Percentiles rank a stretch among this genome's conserved stretches.
phyloP scores from a whole-genome alignment of 768 basidiomycete genomes.

The Mycena rosella region DNA sequence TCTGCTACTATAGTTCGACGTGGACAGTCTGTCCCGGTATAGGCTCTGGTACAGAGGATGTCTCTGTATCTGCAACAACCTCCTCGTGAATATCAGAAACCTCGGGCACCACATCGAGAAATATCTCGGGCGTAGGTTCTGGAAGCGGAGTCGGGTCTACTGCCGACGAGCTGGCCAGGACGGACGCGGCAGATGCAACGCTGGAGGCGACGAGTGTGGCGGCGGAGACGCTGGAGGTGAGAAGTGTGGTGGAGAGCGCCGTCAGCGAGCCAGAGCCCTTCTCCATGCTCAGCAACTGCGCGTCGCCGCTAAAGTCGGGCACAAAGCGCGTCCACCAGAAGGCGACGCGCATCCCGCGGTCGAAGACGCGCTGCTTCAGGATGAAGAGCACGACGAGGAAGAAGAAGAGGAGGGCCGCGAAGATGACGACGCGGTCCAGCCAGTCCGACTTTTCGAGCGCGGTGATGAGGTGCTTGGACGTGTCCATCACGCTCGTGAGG shows the following conservation, averaged over 20 bases:
- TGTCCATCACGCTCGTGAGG: slow-evolving; percentile 76
- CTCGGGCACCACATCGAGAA: neutral
- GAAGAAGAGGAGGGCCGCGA: slow-evolving; percentile 87
- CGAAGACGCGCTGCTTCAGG: slow-evolving; percentile 87
- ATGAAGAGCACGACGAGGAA: slow-evolving; percentile 87
- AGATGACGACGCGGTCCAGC: slow-evolving; percentile 90
- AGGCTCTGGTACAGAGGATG: slow-evolving; percentile 9
- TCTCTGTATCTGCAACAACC: neutral
- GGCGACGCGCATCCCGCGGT: slow-evolving; percentile 81
- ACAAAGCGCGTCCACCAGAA: slow-evolving; percentile 91
- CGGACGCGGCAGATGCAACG: slow-evolving; percentile 12
- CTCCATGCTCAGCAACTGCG: slow-evolving; percentile 50
- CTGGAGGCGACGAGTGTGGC: slow-evolving; percentile 16
- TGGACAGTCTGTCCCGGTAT: slow-evolving; percentile 15
- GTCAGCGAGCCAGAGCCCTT: slow-evolving; percentile 42
- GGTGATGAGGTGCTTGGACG: slow-evolving; percentile 88
- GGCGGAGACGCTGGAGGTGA: slow-evolving; percentile 22
- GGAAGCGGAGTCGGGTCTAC: neutral
- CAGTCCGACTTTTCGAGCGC: slow-evolving; percentile 92
- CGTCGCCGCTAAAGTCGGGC: slow-evolving; percentile 62
- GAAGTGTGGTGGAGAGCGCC: slow-evolving; percentile 16
- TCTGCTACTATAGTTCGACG: slow-evolving; percentile 20
- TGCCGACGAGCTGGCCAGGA: slow-evolving; percentile 15
- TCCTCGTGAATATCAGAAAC: neutral
- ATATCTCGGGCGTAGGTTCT: slow-evolving; percentile 3